These are phyloP conservation scores for Penicillium griseofulvum DNA, from an alignment of 2,329 filamentous ascomycete genomes.

Conservation along the genomic window DNA sequence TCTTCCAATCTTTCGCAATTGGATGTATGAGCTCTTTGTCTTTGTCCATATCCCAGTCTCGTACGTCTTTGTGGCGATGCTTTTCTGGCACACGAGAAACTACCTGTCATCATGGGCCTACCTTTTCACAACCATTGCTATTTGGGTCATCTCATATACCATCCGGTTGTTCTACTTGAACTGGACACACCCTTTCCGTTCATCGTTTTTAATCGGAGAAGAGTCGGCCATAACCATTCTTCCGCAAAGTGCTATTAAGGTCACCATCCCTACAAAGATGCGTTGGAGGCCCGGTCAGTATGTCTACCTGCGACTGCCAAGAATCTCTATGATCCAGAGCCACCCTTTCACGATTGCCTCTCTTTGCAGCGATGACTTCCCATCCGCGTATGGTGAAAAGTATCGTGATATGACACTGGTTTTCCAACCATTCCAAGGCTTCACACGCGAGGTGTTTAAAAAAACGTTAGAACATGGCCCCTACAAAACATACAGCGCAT, in stretches of 20 bases:
- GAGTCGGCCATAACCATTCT: slow-evolving; percentile 86
- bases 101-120: slow-evolving; percentile 89
- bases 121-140: slow-evolving; percentile 73
- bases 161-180: slow-evolving; percentile 81
- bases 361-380: slow-evolving; percentile 87
- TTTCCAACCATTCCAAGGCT: slow-evolving; percentile 87
- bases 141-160: slow-evolving; percentile 74
- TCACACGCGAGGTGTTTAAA: slow-evolving; percentile 80
- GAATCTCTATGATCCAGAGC: slow-evolving; percentile 85
- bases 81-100: slow-evolving; percentile 97
- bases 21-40: slow-evolving; percentile 84
- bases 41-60: slow-evolving; percentile 78
- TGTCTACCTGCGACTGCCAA: slow-evolving; percentile 90
- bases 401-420: slow-evolving; percentile 88
- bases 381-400: slow-evolving; percentile 82
- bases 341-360: slow-evolving; percentile 96
- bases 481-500: slow-evolving; percentile 87
- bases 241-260: slow-evolving; percentile 90
- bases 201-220: slow-evolving; percentile 79
- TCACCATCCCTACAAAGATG: slow-evolving; percentile 91
- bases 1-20: slow-evolving; percentile 70
- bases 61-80: slow-evolving; percentile 73
- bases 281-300: slow-evolving; percentile 93
- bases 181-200: slow-evolving; percentile 76
- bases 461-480: slow-evolving; percentile 81